Conservation (phyloP, 495 filamentous ascomycete species). For the Mytilinidion resinicola region DNA sequence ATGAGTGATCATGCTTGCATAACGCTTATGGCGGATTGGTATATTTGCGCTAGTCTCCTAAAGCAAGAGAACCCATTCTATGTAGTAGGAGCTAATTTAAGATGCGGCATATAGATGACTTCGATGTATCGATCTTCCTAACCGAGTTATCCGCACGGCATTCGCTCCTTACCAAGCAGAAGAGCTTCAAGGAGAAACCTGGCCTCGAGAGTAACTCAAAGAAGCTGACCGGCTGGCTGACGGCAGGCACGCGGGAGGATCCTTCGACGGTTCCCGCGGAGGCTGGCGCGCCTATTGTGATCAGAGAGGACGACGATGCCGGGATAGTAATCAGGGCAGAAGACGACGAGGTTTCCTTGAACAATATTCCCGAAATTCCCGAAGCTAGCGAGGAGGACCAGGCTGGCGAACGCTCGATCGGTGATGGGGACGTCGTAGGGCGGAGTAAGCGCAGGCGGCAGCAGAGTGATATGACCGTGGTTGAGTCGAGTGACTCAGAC, state of each 20-base stretch:
- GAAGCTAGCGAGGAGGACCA: slow-evolving; percentile 16
- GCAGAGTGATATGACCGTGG: slow-evolving; percentile 13
- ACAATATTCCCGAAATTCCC: slow-evolving; percentile 30
- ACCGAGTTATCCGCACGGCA: slow-evolving; percentile 83
- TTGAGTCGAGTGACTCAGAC: slow-evolving; percentile 11
- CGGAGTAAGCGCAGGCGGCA: slow-evolving; percentile 8
- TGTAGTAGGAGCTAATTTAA: too few species aligned
- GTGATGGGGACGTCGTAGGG: not conserved
- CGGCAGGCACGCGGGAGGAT: slow-evolving; percentile 40
- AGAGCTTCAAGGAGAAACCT: slow-evolving; percentile 56
- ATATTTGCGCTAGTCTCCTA: too few species aligned
- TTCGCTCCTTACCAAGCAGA: slow-evolving; percentile 77
- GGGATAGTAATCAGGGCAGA: slow-evolving; percentile 40
- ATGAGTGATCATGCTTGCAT: too few species aligned
- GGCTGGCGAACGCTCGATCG: not conserved
- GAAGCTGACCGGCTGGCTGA: slow-evolving; percentile 51
- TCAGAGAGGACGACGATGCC: slow-evolving; percentile 36
- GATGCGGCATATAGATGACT: slow-evolving; percentile 60
- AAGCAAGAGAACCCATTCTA: too few species aligned
- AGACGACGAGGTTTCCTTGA: slow-evolving; percentile 25
- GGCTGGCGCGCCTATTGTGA: slow-evolving; percentile 32
- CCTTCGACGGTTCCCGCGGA: slow-evolving; percentile 37
- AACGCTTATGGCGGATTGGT: too few species aligned
- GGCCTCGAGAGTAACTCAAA: slow-evolving; percentile 50
- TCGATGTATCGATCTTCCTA: slow-evolving; percentile 89